Percentiles rank a stretch among this genome's conserved stretches.
Conservation (phyloP, 2,329 filamentous ascomycete species). For the Beauveria sp. region DNA sequence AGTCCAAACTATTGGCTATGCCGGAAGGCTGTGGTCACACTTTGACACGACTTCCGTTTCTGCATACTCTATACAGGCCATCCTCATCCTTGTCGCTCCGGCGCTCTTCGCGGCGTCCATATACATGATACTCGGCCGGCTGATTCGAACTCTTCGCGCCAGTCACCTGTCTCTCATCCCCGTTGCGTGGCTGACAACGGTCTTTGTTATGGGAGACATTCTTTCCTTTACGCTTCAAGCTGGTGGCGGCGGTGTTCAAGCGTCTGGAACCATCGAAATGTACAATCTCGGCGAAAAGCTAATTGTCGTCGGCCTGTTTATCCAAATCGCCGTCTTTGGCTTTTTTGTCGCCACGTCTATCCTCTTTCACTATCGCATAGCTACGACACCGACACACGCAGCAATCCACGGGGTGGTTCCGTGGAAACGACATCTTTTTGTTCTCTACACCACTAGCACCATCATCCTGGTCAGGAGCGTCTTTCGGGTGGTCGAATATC, state of each 20-base stretch:
- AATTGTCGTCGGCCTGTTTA: constrained; percentile 43
- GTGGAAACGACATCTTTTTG: constrained; percentile 24
- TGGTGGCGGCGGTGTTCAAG: constrained; percentile 19
- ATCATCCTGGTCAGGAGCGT: constrained; percentile 39
- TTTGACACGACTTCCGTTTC: too few species aligned
- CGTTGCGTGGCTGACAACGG: constrained; percentile 32
- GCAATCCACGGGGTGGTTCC: constrained; percentile 13
- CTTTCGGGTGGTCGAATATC: constrained; percentile 41
- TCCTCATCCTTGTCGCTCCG: neutral
- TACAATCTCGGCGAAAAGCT: constrained; percentile 32
- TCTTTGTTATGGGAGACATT: constrained; percentile 40
- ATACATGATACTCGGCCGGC: constrained; percentile 23
- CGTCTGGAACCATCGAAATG: neutral
- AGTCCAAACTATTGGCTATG: too few species aligned
- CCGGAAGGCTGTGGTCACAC: too few species aligned
- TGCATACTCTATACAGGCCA: too few species aligned
- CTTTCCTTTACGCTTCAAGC: constrained; percentile 36
- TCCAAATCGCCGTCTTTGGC: constrained; percentile 46
- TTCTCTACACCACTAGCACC: constrained; percentile 24
- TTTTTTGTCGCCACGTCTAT: constrained; percentile 41
- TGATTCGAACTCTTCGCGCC: constrained; percentile 22
- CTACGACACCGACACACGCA: constrained; percentile 15
- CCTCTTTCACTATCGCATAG: constrained; percentile 33
- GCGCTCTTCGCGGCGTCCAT: constrained; percentile 16
- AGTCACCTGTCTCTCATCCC: constrained; percentile 16